A percentile compares a stretch with the other conserved stretches of the same genome.
Conservation (phyloP, 1,139 yeast genomes). For the Trichomonascaceae sp. region DNA sequence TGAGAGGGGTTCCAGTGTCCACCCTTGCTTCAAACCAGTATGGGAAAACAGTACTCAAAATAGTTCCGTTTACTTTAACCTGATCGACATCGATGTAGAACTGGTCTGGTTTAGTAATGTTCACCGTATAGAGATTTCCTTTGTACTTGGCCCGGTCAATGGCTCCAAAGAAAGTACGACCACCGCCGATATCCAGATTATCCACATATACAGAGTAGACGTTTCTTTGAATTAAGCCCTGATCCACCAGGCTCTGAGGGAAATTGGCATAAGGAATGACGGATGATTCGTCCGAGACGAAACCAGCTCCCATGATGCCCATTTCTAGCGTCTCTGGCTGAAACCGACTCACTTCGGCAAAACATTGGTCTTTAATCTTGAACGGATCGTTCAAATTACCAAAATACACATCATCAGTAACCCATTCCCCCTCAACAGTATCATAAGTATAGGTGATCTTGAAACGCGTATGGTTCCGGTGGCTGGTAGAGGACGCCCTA, state of each 20-base stretch:
- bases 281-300: not conserved
- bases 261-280: slow-evolving; percentile 30
- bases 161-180: slow-evolving; percentile 53
- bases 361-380: not conserved
- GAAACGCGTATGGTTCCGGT: not conserved
- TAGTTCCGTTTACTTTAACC: slow-evolving; percentile 1
- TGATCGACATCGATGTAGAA: slow-evolving; percentile 11
- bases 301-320: not conserved
- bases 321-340: not conserved
- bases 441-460: not conserved
- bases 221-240: slow-evolving; percentile 41
- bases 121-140: slow-evolving; percentile 39
- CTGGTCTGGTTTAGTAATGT: slow-evolving; percentile 16
- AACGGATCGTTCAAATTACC: not conserved
- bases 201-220: slow-evolving; percentile 51
- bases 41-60: not conserved
- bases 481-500: not conserved
- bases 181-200: slow-evolving; percentile 23
- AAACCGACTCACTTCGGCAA: not conserved
- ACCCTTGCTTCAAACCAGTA: slow-evolving; percentile 1
- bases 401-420: not conserved
- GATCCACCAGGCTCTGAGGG: slow-evolving; percentile 42
- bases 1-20: slow-evolving; percentile 11
- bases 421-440: not conserved
- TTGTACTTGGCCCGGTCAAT: slow-evolving; percentile 46